Evolutionary conservation across 2,329 filamentous ascomycete species (phyloP).

Genomic region (Fusarium nelsonii): DNA sequence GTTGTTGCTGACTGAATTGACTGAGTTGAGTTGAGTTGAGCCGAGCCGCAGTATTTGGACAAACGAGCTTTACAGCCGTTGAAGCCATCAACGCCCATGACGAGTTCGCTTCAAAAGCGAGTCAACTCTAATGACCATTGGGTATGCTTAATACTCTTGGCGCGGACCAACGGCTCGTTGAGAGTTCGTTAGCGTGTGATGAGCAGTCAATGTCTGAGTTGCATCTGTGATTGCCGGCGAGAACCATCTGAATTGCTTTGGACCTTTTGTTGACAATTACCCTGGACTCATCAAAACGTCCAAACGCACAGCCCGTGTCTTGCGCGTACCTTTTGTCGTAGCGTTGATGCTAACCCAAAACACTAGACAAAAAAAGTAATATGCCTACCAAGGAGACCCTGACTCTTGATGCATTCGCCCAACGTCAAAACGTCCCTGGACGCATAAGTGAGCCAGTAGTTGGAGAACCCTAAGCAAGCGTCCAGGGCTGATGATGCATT

Average conservation of each 20-base stretch:
- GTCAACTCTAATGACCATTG: background rate
- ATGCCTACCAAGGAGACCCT: conserved; percentile 16
- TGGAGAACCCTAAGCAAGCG: conserved; percentile 14
- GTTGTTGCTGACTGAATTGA: conserved; percentile 7
- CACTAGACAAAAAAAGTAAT: conserved; percentile 2
- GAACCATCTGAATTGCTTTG: background rate
- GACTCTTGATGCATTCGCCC: conserved; percentile 14
- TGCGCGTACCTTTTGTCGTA: conserved; percentile 21
- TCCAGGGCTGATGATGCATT: conserved; percentile 23
- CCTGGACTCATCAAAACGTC: conserved; percentile 19
- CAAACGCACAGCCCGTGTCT: conserved; percentile 16
- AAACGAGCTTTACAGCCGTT: background rate
- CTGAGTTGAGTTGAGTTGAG: conserved; percentile 4
- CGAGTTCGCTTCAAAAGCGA: background rate
- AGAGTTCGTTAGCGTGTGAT: conserved; percentile 14
- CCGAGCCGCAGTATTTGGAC: background rate
- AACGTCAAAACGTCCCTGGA: conserved; percentile 8
- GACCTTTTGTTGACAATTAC: conserved; percentile 30
- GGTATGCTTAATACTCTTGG: background rate
- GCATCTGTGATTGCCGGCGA: conserved; percentile 10
- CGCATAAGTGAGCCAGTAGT: conserved; percentile 30
- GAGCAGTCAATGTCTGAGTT: conserved; percentile 11
- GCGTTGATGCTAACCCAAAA: conserved; percentile 8
- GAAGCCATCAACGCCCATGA: background rate
- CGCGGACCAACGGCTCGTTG: conserved; percentile 5